Conservation (phyloP, 768 basidiomycete genomes). For the Pleurotus pulmonarius region DNA sequence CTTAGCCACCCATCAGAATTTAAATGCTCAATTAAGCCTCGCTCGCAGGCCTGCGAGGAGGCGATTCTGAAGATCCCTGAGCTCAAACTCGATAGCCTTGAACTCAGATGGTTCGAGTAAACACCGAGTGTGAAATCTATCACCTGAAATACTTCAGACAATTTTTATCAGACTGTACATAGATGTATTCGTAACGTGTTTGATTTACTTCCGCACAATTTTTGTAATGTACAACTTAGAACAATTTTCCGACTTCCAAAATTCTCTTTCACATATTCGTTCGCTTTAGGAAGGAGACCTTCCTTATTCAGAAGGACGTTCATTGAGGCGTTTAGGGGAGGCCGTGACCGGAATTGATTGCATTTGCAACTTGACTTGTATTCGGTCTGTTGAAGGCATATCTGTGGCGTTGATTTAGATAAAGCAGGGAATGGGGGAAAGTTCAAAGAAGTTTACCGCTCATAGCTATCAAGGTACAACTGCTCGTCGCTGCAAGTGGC, state of each 20-base stretch:
- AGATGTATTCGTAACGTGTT: no score
- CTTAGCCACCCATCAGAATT: not conserved
- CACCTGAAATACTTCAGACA: no score
- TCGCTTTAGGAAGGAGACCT: no score
- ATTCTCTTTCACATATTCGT: no score
- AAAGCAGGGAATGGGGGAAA: not conserved
- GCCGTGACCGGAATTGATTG: constrained; percentile 63
- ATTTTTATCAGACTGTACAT: no score
- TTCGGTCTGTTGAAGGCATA: constrained; percentile 77
- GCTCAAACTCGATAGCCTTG: constrained; percentile 1
- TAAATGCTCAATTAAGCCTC: not conserved
- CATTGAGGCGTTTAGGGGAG: constrained; percentile 44
- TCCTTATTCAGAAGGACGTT: no score
- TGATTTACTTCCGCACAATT: no score
- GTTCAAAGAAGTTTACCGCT: constrained; percentile 38
- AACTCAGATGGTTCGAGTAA: not conserved
- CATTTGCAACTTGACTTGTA: constrained; percentile 72
- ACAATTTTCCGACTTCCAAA: no score
- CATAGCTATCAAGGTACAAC: constrained; percentile 69
- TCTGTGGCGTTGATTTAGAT: constrained; percentile 26
- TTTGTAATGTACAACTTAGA: no score
- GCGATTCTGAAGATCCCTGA: not conserved
- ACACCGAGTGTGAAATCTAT: no score
- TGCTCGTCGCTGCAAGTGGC: constrained; percentile 65
- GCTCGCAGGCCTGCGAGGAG: not conserved